Evolutionary conservation across 176 grass and related monocot genomes (phyloP), one percentile per base, ranked within the genome.

Genomic region (Pharus latifolius): DNA sequence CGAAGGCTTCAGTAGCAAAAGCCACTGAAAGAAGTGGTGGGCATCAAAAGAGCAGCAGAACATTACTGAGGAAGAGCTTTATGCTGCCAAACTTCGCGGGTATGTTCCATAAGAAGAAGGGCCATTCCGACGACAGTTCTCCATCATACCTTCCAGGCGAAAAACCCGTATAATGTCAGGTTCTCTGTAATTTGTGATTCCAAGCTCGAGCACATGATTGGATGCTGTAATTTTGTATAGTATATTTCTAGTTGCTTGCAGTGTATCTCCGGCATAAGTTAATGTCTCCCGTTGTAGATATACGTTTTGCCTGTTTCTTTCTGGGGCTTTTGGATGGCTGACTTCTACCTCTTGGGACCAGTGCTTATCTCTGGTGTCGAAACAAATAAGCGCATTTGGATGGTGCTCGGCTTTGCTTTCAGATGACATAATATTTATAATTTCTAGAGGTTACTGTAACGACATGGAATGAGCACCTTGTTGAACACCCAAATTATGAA

Each of bases 101-200:
- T 31, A 97, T 97, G 65, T 87, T 97, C 49, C 67, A 87, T 78
- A 97, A 85, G 80, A 69, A n/a, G n/a, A 89, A 87, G 74, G 59
- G 41, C 69, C 83, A 89, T 20, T 46, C 49, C 26, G 80, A 84
- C 49, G 70, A 73, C 42, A 72, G 79, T 58, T 87, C 89, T 12
- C 73, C 89, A 16, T 96, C 83, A 14, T 41, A 79, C 29, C 69
- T 82, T 55, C 86, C 88, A 27, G 83, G 80, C 5, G 85, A 49
- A 69, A 92, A 57, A 46, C 87, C 76, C 37, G 77, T 84, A 63
- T 96, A 78, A 87, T 85, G 6, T 56, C 16, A 32, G 14, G 60
- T 34, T 64, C 53, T 28, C 26, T 51, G 5, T 46, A 29, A 49
- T n/a, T 51, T 80, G n/a, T 59, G 76, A 63, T 63, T 63, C 62